Percentiles rank a stretch among this genome's conserved stretches.
Evolutionary conservation across 768 basidiomycete genomes (phyloP).

Genomic region (Paxillus ammoniavirescens): DNA sequence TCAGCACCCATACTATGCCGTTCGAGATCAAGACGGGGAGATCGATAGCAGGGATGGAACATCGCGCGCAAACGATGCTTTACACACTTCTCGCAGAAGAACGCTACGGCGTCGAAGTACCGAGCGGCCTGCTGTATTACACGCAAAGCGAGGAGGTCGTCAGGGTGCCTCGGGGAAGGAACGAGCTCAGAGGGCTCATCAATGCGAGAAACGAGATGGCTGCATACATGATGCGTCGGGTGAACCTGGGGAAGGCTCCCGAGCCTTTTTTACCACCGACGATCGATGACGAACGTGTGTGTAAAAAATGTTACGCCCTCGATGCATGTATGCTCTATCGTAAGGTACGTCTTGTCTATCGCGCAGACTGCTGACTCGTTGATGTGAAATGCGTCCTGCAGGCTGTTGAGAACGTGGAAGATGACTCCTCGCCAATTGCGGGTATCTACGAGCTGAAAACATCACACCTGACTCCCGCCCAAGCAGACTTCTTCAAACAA

Average conservation of each 20-base stretch:
- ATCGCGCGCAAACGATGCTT: constrained; percentile 97
- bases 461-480: constrained; percentile 65
- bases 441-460: constrained; percentile 79
- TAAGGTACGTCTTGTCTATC: constrained; percentile 46
- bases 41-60: constrained; percentile 75
- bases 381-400: constrained; percentile 21
- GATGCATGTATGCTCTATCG: constrained; percentile 96
- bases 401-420: constrained; percentile 68
- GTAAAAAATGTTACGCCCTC: constrained; percentile 76
- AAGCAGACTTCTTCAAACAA: constrained; percentile 77
- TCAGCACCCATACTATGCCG: constrained; percentile 47
- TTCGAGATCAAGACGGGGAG: constrained; percentile 97
- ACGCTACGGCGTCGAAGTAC: constrained; percentile 81
- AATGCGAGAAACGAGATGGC: constrained; percentile 83
- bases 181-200: constrained; percentile 86
- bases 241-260: constrained; percentile 19
- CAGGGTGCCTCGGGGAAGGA: constrained; percentile 71
- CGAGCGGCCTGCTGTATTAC: constrained; percentile 88
- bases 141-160: constrained; percentile 89
- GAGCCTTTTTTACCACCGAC: constrained; percentile 81
- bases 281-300: constrained; percentile 77
- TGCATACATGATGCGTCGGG: constrained; percentile 63
- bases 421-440: constrained; percentile 51
- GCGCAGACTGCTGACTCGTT: not conserved
- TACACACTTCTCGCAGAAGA: constrained; percentile 91